Evolutionary conservation across 176 grass and related monocot genomes (phyloP).

Genomic region (Bolboschoenus planiculmis): DNA sequence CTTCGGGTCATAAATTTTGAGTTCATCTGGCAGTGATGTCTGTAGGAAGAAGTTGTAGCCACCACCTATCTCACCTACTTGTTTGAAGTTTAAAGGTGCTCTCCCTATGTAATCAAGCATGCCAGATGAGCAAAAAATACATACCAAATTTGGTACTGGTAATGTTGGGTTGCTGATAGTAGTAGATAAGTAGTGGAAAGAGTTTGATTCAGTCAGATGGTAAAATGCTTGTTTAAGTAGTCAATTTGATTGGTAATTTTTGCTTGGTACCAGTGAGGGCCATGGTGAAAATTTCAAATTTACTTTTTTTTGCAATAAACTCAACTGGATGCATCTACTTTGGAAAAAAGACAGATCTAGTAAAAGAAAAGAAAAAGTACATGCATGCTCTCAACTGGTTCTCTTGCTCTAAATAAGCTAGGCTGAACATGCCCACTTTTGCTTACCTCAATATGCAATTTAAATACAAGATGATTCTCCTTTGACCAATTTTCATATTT

Average conservation of each 20-base stretch:
- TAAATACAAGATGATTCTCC: neutral
- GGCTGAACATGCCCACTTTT: neutral
- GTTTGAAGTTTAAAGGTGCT: constrained; percentile 11
- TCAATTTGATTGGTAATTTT: neutral
- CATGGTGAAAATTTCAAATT: neutral
- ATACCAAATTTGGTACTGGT: neutral
- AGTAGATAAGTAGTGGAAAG: neutral
- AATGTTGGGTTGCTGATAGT: neutral
- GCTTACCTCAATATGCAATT: neutral
- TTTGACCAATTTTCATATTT: neutral
- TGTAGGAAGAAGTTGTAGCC: constrained; percentile 32
- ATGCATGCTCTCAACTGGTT: neutral
- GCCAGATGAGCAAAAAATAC: neutral
- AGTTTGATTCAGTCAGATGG: neutral
- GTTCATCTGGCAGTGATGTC: constrained; percentile 24
- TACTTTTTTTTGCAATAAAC: neutral
- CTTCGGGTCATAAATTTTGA: constrained; percentile 20
- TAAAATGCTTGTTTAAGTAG: neutral
- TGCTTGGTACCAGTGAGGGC: neutral
- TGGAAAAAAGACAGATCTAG: neutral
- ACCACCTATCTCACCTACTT: constrained; percentile 7
- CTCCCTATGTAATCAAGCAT: neutral
- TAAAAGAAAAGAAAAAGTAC: neutral
- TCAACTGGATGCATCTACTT: neutral
- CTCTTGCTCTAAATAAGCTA: neutral